These are phyloP conservation scores for Cerioporus squamosus DNA, from an alignment of 1,284 basidiomycete genomes.

Conservation along the genomic window DNA sequence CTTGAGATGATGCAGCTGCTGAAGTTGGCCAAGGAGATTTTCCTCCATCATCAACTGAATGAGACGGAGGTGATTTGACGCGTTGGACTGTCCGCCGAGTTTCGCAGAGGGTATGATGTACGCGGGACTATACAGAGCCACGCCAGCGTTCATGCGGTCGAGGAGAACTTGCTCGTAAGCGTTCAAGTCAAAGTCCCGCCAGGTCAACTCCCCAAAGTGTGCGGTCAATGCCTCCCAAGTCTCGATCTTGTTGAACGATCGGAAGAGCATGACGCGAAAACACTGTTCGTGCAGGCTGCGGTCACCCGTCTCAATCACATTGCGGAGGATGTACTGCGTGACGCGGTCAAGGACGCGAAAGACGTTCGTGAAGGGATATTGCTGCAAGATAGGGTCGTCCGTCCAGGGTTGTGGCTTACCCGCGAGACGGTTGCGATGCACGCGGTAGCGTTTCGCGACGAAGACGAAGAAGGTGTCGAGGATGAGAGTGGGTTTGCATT, in stretches of 20 bases:
- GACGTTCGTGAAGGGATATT: slow-evolving; percentile 47
- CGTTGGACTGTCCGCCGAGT: slow-evolving; percentile 36
- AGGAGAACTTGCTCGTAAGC: slow-evolving; percentile 40
- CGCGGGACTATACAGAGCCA: slow-evolving; percentile 39
- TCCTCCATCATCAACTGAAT: slow-evolving; percentile 43
- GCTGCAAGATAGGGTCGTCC: slow-evolving; percentile 38
- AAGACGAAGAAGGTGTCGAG: slow-evolving; percentile 41
- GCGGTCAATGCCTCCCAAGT: slow-evolving; percentile 45
- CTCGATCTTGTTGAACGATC: slow-evolving; percentile 44
- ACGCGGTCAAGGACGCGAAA: slow-evolving; percentile 47
- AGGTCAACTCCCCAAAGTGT: slow-evolving; percentile 39
- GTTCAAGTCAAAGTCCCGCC: slow-evolving; percentile 38
- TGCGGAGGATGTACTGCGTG: slow-evolving; percentile 45
- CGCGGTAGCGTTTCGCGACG: slow-evolving; percentile 41
- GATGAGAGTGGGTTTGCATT: slow-evolving; percentile 32
- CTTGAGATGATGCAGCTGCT: slow-evolving; percentile 36
- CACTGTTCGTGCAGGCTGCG: slow-evolving; percentile 42
- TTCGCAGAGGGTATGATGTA: slow-evolving; percentile 47
- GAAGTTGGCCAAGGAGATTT: slow-evolving; percentile 39
- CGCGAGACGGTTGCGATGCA: slow-evolving; percentile 36
- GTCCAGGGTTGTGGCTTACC: slow-evolving; percentile 42
- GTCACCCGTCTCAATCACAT: slow-evolving; percentile 42
- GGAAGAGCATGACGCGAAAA: slow-evolving; percentile 48
- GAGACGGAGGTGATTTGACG: slow-evolving; percentile 41
- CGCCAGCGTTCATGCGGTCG: slow-evolving; percentile 20